Conservation (phyloP, 176 grass and related monocot genomes). For the Juncus effusus region DNA sequence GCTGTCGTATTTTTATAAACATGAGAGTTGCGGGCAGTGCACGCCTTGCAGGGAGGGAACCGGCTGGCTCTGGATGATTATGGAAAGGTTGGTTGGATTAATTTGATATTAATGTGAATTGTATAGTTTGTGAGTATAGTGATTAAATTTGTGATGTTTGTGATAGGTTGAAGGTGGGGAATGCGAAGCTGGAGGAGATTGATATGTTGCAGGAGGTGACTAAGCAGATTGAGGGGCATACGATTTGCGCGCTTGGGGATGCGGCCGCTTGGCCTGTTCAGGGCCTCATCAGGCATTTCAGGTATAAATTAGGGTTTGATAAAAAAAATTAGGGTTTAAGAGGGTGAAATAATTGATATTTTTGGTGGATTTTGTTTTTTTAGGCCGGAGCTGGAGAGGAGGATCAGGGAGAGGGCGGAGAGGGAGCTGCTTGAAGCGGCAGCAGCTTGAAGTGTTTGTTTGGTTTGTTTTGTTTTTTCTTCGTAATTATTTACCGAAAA, state of each 20-base stretch:
- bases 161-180: constrained; percentile 75
- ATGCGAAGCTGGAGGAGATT: constrained; percentile 84
- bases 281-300: constrained; percentile 87
- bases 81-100: constrained; percentile 35
- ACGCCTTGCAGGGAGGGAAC: constrained; percentile 94
- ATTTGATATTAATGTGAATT: too few relatives aligned
- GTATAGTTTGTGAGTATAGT: too few relatives aligned
- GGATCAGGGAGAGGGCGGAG: constrained; percentile 72
- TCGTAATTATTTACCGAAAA: constrained; percentile 44
- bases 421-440: constrained; percentile 65
- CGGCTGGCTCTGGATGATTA: constrained; percentile 91
- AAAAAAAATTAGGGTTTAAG: neutral
- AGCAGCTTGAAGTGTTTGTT: constrained; percentile 42
- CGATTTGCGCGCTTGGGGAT: constrained; percentile 81
- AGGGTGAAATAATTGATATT: neutral
- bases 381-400: constrained; percentile 86
- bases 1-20: constrained; percentile 90
- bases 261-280: constrained; percentile 91
- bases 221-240: constrained; percentile 95
- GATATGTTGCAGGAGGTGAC: constrained; percentile 95
- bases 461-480: constrained; percentile 11
- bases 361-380: neutral
- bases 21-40: constrained; percentile 94
- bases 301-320: constrained; percentile 11
- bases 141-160: too few relatives aligned